Percentiles rank a stretch among this genome's conserved stretches.
These are phyloP conservation scores for Zalerion maritima DNA, from an alignment of 495 filamentous ascomycete genomes.

Conservation along the genomic window DNA sequence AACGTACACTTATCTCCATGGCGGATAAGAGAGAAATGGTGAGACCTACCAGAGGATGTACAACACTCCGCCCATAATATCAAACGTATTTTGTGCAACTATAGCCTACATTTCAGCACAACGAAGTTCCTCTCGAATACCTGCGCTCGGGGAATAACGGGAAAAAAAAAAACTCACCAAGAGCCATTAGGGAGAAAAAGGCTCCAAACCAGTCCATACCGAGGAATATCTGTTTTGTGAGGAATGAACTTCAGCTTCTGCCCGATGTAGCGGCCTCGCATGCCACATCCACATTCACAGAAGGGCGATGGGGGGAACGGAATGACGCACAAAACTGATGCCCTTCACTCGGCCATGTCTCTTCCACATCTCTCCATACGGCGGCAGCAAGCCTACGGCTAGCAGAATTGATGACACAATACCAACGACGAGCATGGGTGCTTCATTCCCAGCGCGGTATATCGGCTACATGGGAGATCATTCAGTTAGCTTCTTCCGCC, in stretches of 20 bases:
- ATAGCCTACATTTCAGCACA: constrained; percentile 3
- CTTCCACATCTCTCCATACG: constrained; percentile 61
- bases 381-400: constrained; percentile 47
- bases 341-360: constrained; percentile 53
- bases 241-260: constrained; percentile 1
- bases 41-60: constrained; percentile 49
- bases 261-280: no score
- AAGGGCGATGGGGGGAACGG: no score
- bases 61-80: constrained; percentile 51
- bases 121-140: neutral
- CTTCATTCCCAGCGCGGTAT: constrained; percentile 35
- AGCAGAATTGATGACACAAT: constrained; percentile 45
- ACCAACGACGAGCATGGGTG: constrained; percentile 44
- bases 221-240: constrained; percentile 46
- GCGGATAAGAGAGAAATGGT: neutral
- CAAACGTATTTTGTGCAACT: constrained; percentile 56
- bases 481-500: neutral
- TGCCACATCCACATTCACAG: no score
- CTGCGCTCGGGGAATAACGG: no score
- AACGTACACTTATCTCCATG: constrained; percentile 2
- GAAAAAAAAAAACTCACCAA: constrained; percentile 29
- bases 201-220: constrained; percentile 57
- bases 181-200: constrained; percentile 59
- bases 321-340: constrained; percentile 34
- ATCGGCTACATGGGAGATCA: constrained; percentile 17